A percentile compares a stretch with the other conserved stretches of the same genome.
These are phyloP conservation scores for Xylariomycetidae sp. DNA, from an alignment of 2,329 filamentous ascomycete species.

Conservation along the genomic window DNA sequence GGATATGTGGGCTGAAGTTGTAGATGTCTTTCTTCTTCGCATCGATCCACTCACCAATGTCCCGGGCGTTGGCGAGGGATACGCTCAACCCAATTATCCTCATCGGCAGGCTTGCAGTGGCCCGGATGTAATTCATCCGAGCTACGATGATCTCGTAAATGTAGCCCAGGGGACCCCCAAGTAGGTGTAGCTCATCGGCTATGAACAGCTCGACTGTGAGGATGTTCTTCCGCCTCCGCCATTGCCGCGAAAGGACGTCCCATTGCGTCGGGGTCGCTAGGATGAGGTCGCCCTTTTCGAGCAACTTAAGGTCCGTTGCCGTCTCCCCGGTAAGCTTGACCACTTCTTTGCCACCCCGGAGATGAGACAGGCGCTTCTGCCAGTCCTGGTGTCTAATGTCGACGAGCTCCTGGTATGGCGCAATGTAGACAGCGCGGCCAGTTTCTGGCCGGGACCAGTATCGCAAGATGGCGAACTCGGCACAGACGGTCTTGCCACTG, in stretches of 20 bases:
- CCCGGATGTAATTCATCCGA: constrained; percentile 91
- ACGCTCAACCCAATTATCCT: constrained; percentile 87
- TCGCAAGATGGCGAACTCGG: constrained; percentile 84
- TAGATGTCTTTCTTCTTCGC: constrained; percentile 97
- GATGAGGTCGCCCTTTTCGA: constrained; percentile 83
- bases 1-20: constrained; percentile 92
- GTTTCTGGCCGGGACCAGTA: constrained; percentile 72
- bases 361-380: constrained; percentile 65
- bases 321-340: constrained; percentile 93
- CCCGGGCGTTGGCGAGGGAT: constrained; percentile 84
- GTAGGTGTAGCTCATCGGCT: constrained; percentile 89
- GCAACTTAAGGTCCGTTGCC: constrained; percentile 78
- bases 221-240: constrained; percentile 94
- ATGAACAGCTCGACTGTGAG: constrained; percentile 88
- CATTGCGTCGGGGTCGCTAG: constrained; percentile 90
- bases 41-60: constrained; percentile 96
- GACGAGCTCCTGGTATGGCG: constrained; percentile 89
- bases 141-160: constrained; percentile 97
- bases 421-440: constrained; percentile 85
- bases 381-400: constrained; percentile 79
- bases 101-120: constrained; percentile 77
- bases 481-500: constrained; percentile 94
- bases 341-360: constrained; percentile 81
- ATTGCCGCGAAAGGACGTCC: constrained; percentile 92
- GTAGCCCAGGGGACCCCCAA: constrained; percentile 80